phyloP scores from a whole-genome alignment of 495 filamentous ascomycete species.

The Emericellopsis terricola region DNA sequence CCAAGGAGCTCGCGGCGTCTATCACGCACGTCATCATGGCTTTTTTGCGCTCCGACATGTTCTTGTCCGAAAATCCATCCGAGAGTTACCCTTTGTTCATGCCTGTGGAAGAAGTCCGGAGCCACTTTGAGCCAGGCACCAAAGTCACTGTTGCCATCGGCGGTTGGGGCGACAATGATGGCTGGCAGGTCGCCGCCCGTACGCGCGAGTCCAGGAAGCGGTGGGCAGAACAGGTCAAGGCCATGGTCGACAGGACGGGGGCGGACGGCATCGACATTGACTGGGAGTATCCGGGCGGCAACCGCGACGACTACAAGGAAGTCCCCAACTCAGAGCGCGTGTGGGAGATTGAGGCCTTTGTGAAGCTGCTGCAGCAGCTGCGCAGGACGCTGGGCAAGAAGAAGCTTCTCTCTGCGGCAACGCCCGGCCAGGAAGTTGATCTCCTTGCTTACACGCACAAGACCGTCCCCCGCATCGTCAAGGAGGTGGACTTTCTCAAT shows the following conservation, averaged over 20 bases:
- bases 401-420: constrained; percentile 51
- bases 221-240: constrained; percentile 47
- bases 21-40: constrained; percentile 50
- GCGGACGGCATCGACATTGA: constrained; percentile 58
- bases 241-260: constrained; percentile 40
- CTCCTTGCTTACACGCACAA: constrained; percentile 57
- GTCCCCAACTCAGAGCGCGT: constrained; percentile 41
- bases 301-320: constrained; percentile 58
- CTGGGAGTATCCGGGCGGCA: constrained; percentile 68
- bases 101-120: constrained; percentile 33
- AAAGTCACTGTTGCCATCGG: constrained; percentile 55
- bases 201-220: constrained; percentile 29
- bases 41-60: constrained; percentile 42
- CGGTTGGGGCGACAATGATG: constrained; percentile 52
- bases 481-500: constrained; percentile 54
- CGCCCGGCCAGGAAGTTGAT: constrained; percentile 46
- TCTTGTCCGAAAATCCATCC: constrained; percentile 31
- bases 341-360: constrained; percentile 47
- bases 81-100: constrained; percentile 41
- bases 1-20: constrained; percentile 20
- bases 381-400: constrained; percentile 38
- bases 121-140: constrained; percentile 38
- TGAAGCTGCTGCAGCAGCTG: constrained; percentile 39
- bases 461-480: constrained; percentile 42
- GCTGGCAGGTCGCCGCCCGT: constrained; percentile 40